Evolutionary conservation across 139 green algal genomes (phyloP).

Genomic region (Chlamydomonas incerta): DNA sequence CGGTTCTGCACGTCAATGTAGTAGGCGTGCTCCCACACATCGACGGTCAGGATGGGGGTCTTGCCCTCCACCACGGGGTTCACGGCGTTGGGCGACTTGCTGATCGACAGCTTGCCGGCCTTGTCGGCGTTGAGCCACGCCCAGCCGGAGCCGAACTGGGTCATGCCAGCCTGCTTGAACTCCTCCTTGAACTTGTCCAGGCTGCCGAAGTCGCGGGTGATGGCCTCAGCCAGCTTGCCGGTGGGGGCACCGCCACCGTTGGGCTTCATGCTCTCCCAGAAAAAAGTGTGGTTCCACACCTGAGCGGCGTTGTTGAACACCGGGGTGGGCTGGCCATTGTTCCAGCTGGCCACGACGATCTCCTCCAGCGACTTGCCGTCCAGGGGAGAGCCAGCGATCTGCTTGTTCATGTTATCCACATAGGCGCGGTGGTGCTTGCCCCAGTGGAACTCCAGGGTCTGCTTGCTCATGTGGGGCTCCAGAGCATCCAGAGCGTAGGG

Average conservation of each 20-base stretch:
- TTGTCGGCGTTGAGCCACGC: constrained; percentile 89
- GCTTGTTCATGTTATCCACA: constrained; percentile 94
- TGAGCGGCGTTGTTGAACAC: constrained; percentile 95
- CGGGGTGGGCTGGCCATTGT: constrained; percentile 83
- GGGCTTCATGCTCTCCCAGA: constrained; percentile 92
- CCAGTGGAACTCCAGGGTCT: constrained; percentile 90
- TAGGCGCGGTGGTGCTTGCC: constrained; percentile 95
- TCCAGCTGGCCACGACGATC: constrained; percentile 81
- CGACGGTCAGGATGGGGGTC: constrained; percentile 91
- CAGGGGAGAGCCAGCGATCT: constrained; percentile 90
- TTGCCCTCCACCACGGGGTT: constrained; percentile 82
- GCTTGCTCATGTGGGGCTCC: constrained; percentile 80
- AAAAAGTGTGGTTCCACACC: constrained; percentile 97
- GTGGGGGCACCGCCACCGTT: constrained; percentile 81
- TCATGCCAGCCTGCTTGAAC: constrained; percentile 84
- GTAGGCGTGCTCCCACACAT: constrained; percentile 94
- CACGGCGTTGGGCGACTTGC: constrained; percentile 95
- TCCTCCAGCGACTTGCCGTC: constrained; percentile 90
- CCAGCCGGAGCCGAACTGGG: constrained; percentile 94
- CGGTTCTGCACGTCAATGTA: constrained; percentile 73
- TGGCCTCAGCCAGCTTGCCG: constrained; percentile 83
- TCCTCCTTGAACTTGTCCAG: constrained; percentile 90
- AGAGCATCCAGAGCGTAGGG: constrained; percentile 78
- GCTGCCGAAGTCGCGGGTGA: constrained; percentile 89
- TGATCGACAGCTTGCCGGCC: constrained; percentile 87